phyloP scores from a whole-genome alignment of 2,329 filamentous ascomycete species.

The Cyclaneusma minus region DNA sequence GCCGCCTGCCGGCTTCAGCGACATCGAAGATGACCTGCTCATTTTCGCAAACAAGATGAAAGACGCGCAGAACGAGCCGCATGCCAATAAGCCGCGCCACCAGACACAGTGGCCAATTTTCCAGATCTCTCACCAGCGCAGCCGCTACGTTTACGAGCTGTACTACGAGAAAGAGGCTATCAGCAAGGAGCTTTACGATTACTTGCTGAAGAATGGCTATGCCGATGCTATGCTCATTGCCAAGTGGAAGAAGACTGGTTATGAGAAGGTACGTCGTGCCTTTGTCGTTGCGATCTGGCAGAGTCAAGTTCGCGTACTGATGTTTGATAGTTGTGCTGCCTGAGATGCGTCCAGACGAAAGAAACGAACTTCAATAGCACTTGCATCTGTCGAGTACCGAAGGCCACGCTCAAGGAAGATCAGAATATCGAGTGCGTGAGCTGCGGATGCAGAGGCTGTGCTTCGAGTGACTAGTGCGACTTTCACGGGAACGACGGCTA shows the following conservation, averaged over 20 bases:
- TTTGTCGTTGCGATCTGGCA: background rate
- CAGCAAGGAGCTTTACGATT: constrained; percentile 82
- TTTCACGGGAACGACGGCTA: too few species aligned
- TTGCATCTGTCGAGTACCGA: constrained; percentile 90
- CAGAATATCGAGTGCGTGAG: constrained; percentile 87
- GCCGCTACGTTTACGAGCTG: constrained; percentile 86
- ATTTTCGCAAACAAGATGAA: constrained; percentile 88
- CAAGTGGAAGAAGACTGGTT: constrained; percentile 99
- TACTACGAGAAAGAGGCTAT: constrained; percentile 98
- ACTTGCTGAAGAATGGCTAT: constrained; percentile 91
- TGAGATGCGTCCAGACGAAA: constrained; percentile 96
- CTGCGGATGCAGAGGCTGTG: constrained; percentile 85
- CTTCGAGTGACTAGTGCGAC: constrained; percentile 71
- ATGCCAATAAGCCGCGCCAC: constrained; percentile 63
- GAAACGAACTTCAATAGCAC: constrained; percentile 98
- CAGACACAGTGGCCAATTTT: constrained; percentile 96
- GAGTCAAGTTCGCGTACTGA: constrained; percentile 3
- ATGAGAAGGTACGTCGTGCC: constrained; percentile 62
- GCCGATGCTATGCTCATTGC: constrained; percentile 91
- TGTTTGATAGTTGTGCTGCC: constrained; percentile 60
- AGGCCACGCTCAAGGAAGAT: constrained; percentile 76
- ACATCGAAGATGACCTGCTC: constrained; percentile 75
- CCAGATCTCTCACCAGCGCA: constrained; percentile 87
- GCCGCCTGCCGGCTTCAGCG: constrained; percentile 72
- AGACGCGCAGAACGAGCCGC: constrained; percentile 83